Base-by-base conservation (phyloP, 768 basidiomycete species). In the Myochromella boudieri region DNA sequence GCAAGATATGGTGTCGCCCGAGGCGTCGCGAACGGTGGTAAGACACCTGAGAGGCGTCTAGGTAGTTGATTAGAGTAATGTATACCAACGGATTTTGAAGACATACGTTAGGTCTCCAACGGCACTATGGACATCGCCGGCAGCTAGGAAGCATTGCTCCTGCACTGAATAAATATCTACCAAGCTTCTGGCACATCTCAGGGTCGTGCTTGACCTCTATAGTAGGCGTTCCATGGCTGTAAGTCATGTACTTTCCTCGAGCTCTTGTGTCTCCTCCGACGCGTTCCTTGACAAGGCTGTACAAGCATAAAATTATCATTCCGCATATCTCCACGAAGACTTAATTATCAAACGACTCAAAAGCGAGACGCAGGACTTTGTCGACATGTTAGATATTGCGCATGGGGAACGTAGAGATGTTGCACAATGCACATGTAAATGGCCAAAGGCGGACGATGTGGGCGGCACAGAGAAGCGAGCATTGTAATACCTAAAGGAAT, bases 81-180 rank as follows among this genome's bases (percentile, higher is more conserved):
- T 41, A 41, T 24, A 12, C 11, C 37, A 3, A 29, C 34, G 42
- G 47, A 20, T 17, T n/a, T 27, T 33, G 12, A 32, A 22, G 24
- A 74, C 82, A 57, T 52, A 85, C 84, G 84, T 90, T 49, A 94
- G 65, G 61, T 97, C 94, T 2, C 85, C 90, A 15, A 93, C 84
- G 4, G 85, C 83, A 46, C 86, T 83, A 56, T 95, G 90, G 10
- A 90, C 68, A 56, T 95, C 91, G 2, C 89, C 93, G 1, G 83
- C 74, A 0, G 82, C 86, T 15, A 93, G 70, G 24, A 80, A 80
- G 58, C 92, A 95, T 56, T 89, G 82, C 1, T 87, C 82, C 3
- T 91, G 75, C 61, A 85, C 76, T 31, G 83, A 78, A 37, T 93
- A 69, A 27, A 95, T 71, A 41, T 82, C 76, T 1, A 76, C 58